These are phyloP conservation scores for Russula vinacea DNA, from an alignment of 768 basidiomycete species.

Conservation along the genomic window DNA sequence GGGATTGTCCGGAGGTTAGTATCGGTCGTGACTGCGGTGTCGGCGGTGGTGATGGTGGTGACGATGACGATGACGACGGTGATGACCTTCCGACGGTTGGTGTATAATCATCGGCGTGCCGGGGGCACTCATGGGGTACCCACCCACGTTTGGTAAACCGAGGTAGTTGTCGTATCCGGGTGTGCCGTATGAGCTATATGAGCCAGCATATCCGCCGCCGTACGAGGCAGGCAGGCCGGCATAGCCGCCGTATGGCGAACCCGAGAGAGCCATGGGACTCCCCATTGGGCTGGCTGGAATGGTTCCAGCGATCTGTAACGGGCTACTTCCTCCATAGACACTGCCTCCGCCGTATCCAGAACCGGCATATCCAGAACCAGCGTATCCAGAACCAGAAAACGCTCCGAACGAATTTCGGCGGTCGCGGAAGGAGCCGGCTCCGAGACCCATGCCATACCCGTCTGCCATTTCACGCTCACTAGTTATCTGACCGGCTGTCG, in stretches of 20 bases:
- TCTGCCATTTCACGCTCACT: constrained; percentile 21
- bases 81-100: neutral
- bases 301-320: neutral
- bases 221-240: constrained; percentile 7
- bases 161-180: constrained; percentile 11
- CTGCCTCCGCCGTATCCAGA: constrained; percentile 4
- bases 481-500: constrained; percentile 20
- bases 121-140: constrained; percentile 4
- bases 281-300: neutral
- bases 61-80: constrained; percentile 2
- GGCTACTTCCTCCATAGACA: constrained; percentile 10
- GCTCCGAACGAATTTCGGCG: constrained; percentile 20
- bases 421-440: constrained; percentile 15
- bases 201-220: constrained; percentile 12
- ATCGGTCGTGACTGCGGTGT: constrained; percentile 27
- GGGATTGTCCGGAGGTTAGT: neutral
- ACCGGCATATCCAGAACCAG: neutral
- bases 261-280: constrained; percentile 7
- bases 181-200: constrained; percentile 8
- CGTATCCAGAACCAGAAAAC: constrained; percentile 4
- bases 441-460: constrained; percentile 5
- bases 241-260: constrained; percentile 3
- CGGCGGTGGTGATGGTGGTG: constrained; percentile 19
- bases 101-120: constrained; percentile 7
- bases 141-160: constrained; percentile 1